A percentile compares a stretch with the other conserved stretches of the same genome.
These are phyloP conservation scores for Candida endomychidarum DNA, from an alignment of 805 yeast genomes.

Conservation along the genomic window DNA sequence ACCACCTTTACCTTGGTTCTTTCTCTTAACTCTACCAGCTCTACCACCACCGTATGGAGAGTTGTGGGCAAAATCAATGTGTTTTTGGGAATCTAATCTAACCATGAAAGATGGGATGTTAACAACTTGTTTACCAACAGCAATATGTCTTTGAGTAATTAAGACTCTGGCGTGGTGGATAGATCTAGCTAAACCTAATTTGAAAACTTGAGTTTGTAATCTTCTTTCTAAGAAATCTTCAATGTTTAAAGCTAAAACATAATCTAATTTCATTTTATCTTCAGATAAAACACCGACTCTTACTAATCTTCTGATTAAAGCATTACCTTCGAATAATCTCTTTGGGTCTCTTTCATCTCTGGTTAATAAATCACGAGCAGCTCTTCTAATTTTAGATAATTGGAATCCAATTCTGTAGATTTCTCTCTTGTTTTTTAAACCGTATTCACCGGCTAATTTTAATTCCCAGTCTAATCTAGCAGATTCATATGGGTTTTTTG, in stretches of 20 bases:
- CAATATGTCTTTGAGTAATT: conserved; percentile 98
- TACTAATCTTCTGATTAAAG: conserved; percentile 98
- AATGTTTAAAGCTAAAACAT: conserved; percentile 94
- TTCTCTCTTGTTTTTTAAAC: conserved; percentile 99
- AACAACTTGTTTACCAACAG: conserved; percentile 99
- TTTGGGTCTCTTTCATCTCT: conserved; percentile 99
- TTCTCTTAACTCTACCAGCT: conserved; percentile 99
- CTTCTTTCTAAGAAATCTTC: conserved; percentile 99
- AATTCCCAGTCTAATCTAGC: conserved; percentile 99
- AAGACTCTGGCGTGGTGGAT: conserved; percentile 99
- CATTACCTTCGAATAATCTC: conserved; percentile 99
- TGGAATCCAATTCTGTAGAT: conserved; percentile 99
- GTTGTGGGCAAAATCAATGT: conserved; percentile 98
- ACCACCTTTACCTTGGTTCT: conserved; percentile 64
- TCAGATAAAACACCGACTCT: conserved; percentile 98
- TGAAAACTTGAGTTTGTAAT: conserved; percentile 99
- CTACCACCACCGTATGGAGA: conserved; percentile 99
- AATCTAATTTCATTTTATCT: conserved; percentile 99
- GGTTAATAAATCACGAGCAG: conserved; percentile 99
- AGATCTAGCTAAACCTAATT: conserved; percentile 98
- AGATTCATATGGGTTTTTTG: conserved; percentile 99
- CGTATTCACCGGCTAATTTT: conserved; percentile 99
- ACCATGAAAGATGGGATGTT: conserved; percentile 99
- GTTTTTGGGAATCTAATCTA: conserved; percentile 99
- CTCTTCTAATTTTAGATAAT: conserved; percentile 99